Conservation (phyloP, 495 filamentous ascomycete species). For the Aspergillus affinis region DNA sequence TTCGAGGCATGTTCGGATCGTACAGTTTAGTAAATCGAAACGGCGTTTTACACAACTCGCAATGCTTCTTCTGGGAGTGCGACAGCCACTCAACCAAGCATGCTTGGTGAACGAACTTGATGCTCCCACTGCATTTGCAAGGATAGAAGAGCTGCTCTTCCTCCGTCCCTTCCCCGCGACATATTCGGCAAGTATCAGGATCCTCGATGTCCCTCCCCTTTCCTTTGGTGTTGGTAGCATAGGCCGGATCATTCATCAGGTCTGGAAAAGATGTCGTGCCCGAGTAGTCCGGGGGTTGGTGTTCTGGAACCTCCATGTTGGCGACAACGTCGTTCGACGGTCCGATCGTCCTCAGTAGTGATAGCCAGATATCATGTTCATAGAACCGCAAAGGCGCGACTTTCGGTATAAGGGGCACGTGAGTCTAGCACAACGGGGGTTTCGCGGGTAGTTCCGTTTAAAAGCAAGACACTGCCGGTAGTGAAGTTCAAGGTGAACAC, state of each 20-base stretch:
- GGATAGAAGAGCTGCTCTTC: conserved; percentile 93
- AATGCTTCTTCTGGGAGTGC: conserved; percentile 98
- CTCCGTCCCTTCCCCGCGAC: conserved; percentile 79
- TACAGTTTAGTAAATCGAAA: conserved; percentile 99
- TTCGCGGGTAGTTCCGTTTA: neutral
- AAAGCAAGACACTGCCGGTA: neutral
- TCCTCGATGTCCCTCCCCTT: conserved; percentile 47
- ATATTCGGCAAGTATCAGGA: conserved; percentile 89
- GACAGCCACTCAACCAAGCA: conserved; percentile 98
- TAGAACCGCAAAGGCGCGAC: conserved; percentile 2
- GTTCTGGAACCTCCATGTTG: conserved; percentile 32
- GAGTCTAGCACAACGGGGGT: neutral
- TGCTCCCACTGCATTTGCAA: conserved; percentile 97
- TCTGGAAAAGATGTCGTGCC: conserved; percentile 45
- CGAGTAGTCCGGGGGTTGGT: conserved; percentile 18
- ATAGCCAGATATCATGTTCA: conserved; percentile 28
- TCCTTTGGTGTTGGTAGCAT: conserved; percentile 37
- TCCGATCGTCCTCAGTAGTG: conserved; percentile 22
- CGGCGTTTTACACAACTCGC: conserved; percentile 97
- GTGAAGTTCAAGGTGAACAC: neutral
- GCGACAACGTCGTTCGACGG: conserved; percentile 16
- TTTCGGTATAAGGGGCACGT: neutral
- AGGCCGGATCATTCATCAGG: conserved; percentile 66
- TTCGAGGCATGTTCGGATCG: conserved; percentile 83
- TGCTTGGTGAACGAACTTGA: conserved; percentile 96